Base-by-base conservation (phyloP, 2,329 filamentous ascomycete genomes). In the Alternaria triticina region DNA sequence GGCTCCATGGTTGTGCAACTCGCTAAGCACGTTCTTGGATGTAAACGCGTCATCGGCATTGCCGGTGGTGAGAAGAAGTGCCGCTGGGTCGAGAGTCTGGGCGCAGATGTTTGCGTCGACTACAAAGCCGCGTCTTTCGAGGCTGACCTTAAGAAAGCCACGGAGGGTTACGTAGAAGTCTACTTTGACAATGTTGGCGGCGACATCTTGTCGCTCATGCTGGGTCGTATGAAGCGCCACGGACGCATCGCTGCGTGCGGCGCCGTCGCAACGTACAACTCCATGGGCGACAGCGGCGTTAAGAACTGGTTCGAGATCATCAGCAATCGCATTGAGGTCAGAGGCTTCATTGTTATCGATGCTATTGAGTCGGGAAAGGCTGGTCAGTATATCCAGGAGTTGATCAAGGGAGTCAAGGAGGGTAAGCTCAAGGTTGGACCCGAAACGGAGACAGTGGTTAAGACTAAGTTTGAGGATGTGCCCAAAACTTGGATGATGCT, bases 1-100 rank as follows among this genome's bases (percentile, higher is more conserved):
- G 92, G 92, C 1, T 89, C 86, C 74, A 88, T 94, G 22, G 91
- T 88, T 1, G 83, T 86, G 8, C 86, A 88, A 74, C 84, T 87
- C 65, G 86, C 85, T 7, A 85, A 84, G 72, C 78, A 84, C 61
- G 66, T 85, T 20, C 64, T 85, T 13, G 79, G 82, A 7, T 82
- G 82, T 47, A 83, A 81, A 73, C 79, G 77, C 64, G 81, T 87
- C 12, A 80, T 87, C 55, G 86, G 85, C 11, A 86, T 87, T 57
- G 83, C 85, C 0, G 85, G 86, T 4, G 80, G 81, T 0, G 82
- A 84, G 50, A 82, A 82, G 50, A 87, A 87, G 75, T 87, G 86
- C 74, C 71, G 73, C 20, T 85, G 83, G 81, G 83, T 86, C 1
- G 81, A 84, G 61, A 75, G 74, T 49, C 78, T 87, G 1, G 86